A percentile compares a stretch with the other conserved stretches of the same genome.
These are phyloP conservation scores for Achaetomiella virescens DNA, from an alignment of 495 filamentous ascomycete species.

Conservation along the genomic window DNA sequence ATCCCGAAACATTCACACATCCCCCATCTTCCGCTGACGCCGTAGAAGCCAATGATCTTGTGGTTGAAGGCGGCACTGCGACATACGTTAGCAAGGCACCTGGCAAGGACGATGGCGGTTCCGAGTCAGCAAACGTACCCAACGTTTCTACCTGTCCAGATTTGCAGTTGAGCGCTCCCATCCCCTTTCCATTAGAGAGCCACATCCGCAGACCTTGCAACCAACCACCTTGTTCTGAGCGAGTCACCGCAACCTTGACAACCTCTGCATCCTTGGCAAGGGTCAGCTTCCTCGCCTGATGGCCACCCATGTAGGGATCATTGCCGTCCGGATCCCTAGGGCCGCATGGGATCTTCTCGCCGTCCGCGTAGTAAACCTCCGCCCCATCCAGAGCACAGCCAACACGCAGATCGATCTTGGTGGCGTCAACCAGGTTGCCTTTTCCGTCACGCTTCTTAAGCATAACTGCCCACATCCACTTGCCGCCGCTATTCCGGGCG, in stretches of 20 bases:
- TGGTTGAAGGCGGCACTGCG: conserved; percentile 27
- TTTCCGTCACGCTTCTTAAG: conserved; percentile 24
- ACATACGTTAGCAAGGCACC: neutral
- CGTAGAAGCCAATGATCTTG: conserved; percentile 40
- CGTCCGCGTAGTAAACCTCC: conserved; percentile 34
- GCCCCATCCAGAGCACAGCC: conserved; percentile 35
- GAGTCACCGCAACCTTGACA: conserved; percentile 27
- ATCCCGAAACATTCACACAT: conserved; percentile 35
- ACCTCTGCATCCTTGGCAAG: conserved; percentile 28
- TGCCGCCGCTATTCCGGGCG: conserved; percentile 1
- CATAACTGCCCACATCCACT: conserved; percentile 22
- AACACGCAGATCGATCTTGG: conserved; percentile 33
- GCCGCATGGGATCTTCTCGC: conserved; percentile 30
- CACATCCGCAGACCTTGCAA: conserved; percentile 33
- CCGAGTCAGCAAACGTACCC: neutral
- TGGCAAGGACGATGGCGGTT: too few relatives aligned
- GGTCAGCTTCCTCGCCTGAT: conserved; percentile 25
- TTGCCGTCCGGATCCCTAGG: conserved; percentile 9
- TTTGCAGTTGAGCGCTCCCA: conserved; percentile 27
- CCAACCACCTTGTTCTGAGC: conserved; percentile 6
- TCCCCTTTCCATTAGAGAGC: conserved; percentile 29
- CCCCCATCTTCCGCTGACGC: conserved; percentile 26
- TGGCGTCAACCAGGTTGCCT: conserved; percentile 25
- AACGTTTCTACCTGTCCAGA: neutral
- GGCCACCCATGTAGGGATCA: conserved; percentile 25